Conservation (phyloP, 163 green algal genomes). For the Chlamydomonas reinhardtii region DNA sequence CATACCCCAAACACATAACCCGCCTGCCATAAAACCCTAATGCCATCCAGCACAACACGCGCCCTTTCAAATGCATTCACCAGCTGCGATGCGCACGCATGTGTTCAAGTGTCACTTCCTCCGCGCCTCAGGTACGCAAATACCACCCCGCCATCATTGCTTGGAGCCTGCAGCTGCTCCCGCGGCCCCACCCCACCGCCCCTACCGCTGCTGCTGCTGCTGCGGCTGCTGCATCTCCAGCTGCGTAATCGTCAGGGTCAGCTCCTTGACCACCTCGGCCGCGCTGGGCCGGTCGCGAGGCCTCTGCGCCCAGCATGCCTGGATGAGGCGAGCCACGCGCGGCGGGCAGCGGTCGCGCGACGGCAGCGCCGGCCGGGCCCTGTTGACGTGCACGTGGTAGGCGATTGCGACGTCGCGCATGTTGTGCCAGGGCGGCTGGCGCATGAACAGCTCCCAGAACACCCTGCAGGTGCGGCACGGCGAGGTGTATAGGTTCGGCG, state of each 20-base stretch:
- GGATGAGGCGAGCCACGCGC: constrained; percentile 51
- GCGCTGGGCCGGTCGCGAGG: constrained; percentile 42
- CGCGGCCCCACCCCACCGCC: no score
- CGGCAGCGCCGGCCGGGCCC: constrained; percentile 5
- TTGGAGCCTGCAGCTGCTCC: no score
- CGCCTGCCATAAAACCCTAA: no score
- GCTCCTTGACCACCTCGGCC: constrained; percentile 48
- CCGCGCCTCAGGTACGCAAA: no score
- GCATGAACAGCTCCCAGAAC: constrained; percentile 25
- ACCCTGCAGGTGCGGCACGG: constrained; percentile 4
- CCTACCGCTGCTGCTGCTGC: no score
- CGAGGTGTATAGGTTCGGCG: no score
- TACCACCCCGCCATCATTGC: no score
- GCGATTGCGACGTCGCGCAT: constrained; percentile 41
- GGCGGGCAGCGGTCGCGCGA: constrained; percentile 34
- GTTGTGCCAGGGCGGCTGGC: constrained; percentile 31
- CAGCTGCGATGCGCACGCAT: no score
- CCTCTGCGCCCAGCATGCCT: constrained; percentile 50
- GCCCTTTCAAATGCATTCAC: no score
- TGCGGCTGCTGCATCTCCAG: constrained; percentile 10
- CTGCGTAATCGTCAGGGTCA: constrained; percentile 20
- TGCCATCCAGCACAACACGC: no score
- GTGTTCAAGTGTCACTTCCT: no score
- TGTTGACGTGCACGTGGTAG: constrained; percentile 38
- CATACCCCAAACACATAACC: no score